Evolutionary conservation across 768 basidiomycete genomes (phyloP).

Genomic region (Lentinus brumalis): DNA sequence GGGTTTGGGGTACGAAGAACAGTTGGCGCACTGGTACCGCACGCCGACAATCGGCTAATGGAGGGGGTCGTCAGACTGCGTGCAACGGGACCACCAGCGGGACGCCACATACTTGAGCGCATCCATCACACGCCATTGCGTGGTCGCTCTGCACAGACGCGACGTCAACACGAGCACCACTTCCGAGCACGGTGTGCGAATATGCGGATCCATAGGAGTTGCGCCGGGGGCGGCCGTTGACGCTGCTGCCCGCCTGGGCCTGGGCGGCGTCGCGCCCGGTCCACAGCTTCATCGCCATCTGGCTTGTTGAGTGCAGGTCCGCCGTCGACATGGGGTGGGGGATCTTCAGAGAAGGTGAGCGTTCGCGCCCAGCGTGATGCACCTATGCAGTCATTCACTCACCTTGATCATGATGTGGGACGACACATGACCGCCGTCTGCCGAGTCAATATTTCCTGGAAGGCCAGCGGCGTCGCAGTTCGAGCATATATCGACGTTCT

Average conservation of each 20-base stretch:
- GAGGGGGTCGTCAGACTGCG: neutral
- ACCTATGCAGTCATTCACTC: conserved; percentile 1
- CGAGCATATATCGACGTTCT: conserved; percentile 81
- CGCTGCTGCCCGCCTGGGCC: conserved; percentile 44
- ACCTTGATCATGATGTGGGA: conserved; percentile 97
- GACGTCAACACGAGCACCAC: conserved; percentile 27
- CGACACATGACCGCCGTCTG: conserved; percentile 76
- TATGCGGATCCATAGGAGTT: conserved; percentile 65
- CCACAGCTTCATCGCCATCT: conserved; percentile 76
- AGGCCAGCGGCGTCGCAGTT: conserved; percentile 87
- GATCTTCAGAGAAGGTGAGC: conserved; percentile 53
- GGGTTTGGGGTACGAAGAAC: conserved; percentile 69
- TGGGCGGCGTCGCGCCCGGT: conserved; percentile 71
- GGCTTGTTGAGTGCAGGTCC: conserved; percentile 76
- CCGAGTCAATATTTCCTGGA: conserved; percentile 78
- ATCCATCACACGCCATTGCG: conserved; percentile 60
- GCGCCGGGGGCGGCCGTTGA: conserved; percentile 46
- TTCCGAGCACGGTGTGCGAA: conserved; percentile 69
- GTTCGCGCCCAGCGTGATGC: neutral
- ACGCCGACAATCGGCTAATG: conserved; percentile 70
- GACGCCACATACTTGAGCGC: conserved; percentile 50
- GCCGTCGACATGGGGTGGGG: conserved; percentile 77
- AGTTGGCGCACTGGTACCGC: conserved; percentile 90
- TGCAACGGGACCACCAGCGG: too few species aligned
- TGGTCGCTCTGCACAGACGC: conserved; percentile 47